Base-by-base conservation (phyloP, 148 eudicot genomes). In the Vaccinium darrowii region DNA sequence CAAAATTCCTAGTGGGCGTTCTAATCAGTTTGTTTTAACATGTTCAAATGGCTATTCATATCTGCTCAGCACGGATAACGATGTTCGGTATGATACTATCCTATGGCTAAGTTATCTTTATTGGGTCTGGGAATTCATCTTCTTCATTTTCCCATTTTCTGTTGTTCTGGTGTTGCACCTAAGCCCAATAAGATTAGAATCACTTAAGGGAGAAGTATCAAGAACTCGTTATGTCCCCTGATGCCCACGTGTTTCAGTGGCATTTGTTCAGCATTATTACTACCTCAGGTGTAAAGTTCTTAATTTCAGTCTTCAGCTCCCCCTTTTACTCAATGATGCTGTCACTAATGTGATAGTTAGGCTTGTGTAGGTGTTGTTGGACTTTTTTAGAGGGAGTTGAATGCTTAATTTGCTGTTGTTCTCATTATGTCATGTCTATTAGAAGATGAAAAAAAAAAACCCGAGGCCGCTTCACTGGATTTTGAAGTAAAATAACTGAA, bases 1-100 rank as follows among this genome's bases (percentile, higher is more conserved):
- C 81, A 93, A 91, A 88, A 93, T 96, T 91, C 98, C 99, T n/a
- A 86, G 86, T 79, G 99, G 99, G 69, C 86, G 89, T 50, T 91
- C 97, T 78, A 82, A 95, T 74, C 97, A 96, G 75, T 96, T 96
- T 88, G 98, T 93, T 79, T 83, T 94, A 83, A 92, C 91, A 67
- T 86, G 91, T 90, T 89, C 95, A 9, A 89, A 94, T 89, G 98
- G 95, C 71, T 94, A 97, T 86, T 91, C 95, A 79, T 90, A 92
- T 92, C 93, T 94, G 67, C 91, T 94, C 76, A 94, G 86, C 87
- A 90, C 95, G 73, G 85, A 92, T 87, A 87, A 92, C 25, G 93
- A 92, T 91, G 89, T 93, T 83, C 84, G 99, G 99, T 96, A 86
- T 80, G 47, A 23, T 43, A 49, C 43, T 30, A 57, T 71, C 77